Evolutionary conservation across 108 stramenopile species (phyloP), one percentile per base, ranked within the genome.

Genomic region (Conticribra weissflogii): DNA sequence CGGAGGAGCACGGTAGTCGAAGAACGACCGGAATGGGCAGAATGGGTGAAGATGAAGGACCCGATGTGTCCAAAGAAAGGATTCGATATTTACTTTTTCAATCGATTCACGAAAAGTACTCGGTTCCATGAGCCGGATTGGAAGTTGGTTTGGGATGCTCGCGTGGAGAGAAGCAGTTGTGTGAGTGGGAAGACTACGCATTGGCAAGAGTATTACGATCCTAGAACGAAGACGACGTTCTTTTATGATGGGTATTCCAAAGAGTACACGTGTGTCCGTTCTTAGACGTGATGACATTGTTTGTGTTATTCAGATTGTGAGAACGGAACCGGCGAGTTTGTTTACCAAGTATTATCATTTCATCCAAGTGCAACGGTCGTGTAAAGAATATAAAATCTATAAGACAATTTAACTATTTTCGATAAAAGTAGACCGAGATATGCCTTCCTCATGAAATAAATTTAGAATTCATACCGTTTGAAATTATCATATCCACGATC

Each of bases 401-500:
- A n/a, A n/a, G n/a, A n/a, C n/a, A n/a, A n/a, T n/a, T n/a, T n/a
- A n/a, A n/a, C n/a, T n/a, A n/a, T n/a, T n/a, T n/a, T n/a, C n/a
- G n/a, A n/a, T n/a, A n/a, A n/a, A n/a, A n/a, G n/a, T n/a, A n/a
- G n/a, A n/a, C n/a, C n/a, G n/a, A n/a, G n/a, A n/a, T n/a, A n/a
- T n/a, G n/a, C n/a, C n/a, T n/a, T n/a, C n/a, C n/a, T n/a, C n/a
- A n/a, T n/a, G n/a, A n/a, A n/a, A n/a, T n/a, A n/a, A n/a, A n/a
- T n/a, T n/a, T n/a, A n/a, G n/a, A n/a, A 65, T 48, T 79, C 88
- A 69, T 83, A 93, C 30, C 91, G 81, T 63, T 89, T 70, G 63
- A 93, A 93, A 55, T 79, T 64, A 56, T 88, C 88, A 74, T 90
- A 89, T 0, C 92, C 89, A 29, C 92, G 64, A 51, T 89, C 66